Conservation (phyloP, 495 filamentous ascomycete genomes). For the Aspergillus carlsbadensis region DNA sequence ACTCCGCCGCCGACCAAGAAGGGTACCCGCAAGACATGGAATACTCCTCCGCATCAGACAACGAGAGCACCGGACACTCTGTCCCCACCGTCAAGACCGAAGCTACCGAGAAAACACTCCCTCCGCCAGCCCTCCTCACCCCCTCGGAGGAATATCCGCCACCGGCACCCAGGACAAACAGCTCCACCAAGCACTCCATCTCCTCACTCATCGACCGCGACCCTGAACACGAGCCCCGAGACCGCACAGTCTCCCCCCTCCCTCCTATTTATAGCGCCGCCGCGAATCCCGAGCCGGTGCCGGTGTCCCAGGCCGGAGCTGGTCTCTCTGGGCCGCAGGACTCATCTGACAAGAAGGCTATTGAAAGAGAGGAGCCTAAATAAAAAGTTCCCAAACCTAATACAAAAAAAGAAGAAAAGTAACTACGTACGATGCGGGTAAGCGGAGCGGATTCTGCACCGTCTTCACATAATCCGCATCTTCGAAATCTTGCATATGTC, state of each 20-base stretch:
- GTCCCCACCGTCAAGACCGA: constrained; percentile 36
- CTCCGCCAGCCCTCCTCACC: constrained; percentile 16
- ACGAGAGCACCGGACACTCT: constrained; percentile 25
- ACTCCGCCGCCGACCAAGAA: constrained; percentile 31
- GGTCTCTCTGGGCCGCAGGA: constrained; percentile 22
- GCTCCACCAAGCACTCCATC: constrained; percentile 45
- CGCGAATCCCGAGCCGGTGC: constrained; percentile 22
- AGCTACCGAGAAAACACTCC: constrained; percentile 23
- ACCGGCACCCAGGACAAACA: constrained; percentile 20
- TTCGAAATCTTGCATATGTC: too few relatives aligned
- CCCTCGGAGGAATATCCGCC: constrained; percentile 18
- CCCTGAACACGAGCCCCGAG: constrained; percentile 29
- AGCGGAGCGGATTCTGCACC: background rate
- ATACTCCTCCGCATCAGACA: constrained; percentile 39
- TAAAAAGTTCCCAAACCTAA: too few relatives aligned
- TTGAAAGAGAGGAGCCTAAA: constrained; percentile 24
- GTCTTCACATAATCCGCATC: too few relatives aligned
- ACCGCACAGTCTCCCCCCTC: constrained; percentile 23
- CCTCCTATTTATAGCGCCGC: constrained; percentile 17
- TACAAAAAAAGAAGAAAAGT: constrained; percentile 18
- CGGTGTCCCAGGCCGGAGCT: constrained; percentile 28
- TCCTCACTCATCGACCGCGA: constrained; percentile 47
- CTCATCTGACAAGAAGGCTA: constrained; percentile 30
- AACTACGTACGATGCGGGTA: constrained; percentile 5
- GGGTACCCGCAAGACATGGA: constrained; percentile 34